These are phyloP conservation scores for Schoenoplectus triqueter DNA, from an alignment of 202 grass and related monocot genomes.

Conservation along the genomic window DNA sequence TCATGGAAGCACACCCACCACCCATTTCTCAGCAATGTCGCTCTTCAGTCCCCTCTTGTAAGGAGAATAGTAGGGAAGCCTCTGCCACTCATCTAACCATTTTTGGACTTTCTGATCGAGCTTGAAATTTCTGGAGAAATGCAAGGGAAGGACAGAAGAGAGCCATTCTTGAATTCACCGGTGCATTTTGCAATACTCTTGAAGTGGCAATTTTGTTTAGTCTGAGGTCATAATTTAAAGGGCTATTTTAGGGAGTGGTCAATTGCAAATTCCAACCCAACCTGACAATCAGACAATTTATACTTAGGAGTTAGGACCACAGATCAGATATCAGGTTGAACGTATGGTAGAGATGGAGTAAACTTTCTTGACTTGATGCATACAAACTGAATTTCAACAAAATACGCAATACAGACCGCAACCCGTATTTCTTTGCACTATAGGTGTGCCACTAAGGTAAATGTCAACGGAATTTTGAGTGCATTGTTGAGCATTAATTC, in stretches of 20 bases:
- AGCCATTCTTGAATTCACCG: constrained; percentile 71
- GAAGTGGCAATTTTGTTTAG: constrained; percentile 7
- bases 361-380: constrained; percentile 12
- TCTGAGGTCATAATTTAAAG: not conserved
- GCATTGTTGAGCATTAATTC: not conserved
- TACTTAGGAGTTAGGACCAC: not conserved
- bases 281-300: not conserved
- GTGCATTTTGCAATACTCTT: constrained; percentile 55
- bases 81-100: constrained; percentile 91
- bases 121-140: constrained; percentile 64
- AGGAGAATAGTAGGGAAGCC: constrained; percentile 73
- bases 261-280: not conserved
- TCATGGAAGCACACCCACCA: constrained; percentile 78
- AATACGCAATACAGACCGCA: not conserved
- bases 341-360: not conserved
- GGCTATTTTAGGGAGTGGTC: not conserved
- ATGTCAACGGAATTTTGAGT: not conserved
- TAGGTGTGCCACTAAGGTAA: not conserved
- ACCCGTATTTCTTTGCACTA: not conserved
- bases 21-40: constrained; percentile 83
- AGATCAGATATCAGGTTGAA: not conserved
- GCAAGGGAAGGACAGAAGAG: constrained; percentile 64
- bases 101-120: constrained; percentile 81
- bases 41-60: constrained; percentile 76
- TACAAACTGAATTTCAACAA: not conserved